phyloP scores from a whole-genome alignment of 345 rosid genomes.

The Punica granatum region DNA sequence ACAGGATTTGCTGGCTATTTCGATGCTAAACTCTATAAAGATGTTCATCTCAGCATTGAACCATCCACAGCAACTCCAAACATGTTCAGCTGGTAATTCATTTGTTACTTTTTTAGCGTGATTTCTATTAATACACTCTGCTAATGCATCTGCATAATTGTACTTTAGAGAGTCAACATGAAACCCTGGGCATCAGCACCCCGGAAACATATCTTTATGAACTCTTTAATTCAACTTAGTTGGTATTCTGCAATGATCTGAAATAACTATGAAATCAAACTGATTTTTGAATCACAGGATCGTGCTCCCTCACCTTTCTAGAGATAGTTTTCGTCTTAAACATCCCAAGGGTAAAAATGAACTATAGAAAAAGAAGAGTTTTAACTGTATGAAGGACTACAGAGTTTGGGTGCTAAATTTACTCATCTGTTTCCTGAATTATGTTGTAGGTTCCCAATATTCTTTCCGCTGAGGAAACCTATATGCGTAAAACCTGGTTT shows the following conservation, averaged over 20 bases:
- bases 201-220: neutral
- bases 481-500: constrained; percentile 46
- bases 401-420: neutral
- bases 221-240: neutral
- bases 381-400: neutral
- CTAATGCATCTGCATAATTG: neutral
- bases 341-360: neutral
- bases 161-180: neutral
- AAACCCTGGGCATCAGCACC: too few relatives aligned
- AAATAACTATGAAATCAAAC: neutral
- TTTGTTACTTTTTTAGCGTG: neutral
- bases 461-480: constrained; percentile 88
- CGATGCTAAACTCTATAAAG: constrained; percentile 83
- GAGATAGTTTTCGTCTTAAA: neutral
- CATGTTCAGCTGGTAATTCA: constrained; percentile 93
- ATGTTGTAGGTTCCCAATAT: constrained; percentile 74
- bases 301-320: neutral
- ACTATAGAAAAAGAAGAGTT: neutral
- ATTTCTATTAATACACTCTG: neutral
- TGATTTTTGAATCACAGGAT: neutral
- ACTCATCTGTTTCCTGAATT: constrained; percentile 1
- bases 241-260: neutral
- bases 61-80: constrained; percentile 88
- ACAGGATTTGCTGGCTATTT: constrained; percentile 95
- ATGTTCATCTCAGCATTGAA: constrained; percentile 93